Evolutionary conservation across 768 basidiomycete genomes (phyloP), one percentile per base, ranked within the genome.

Genomic region (Agrocybe chaxingu): DNA sequence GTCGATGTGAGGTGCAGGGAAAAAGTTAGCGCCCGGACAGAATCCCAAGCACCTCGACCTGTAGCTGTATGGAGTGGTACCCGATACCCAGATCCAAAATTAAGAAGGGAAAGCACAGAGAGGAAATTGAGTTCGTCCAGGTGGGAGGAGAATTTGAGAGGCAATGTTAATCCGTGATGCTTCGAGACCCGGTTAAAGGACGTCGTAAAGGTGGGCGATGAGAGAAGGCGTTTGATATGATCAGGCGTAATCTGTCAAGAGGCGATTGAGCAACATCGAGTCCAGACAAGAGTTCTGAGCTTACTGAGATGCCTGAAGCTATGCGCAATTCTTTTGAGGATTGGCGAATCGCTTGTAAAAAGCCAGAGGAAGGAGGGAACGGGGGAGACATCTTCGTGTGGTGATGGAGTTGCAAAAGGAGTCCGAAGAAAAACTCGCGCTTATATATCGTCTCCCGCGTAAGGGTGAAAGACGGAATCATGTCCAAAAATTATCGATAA

Each of bases 51-150:
- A 16, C 92, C 91, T 37, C 89, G 82, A 10, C 84, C 82, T 2
- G 86, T 86, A 49, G 81, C 80, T 10, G 69, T 67, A 65, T 89
- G 90, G 35, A 95, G 75, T 4, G 85, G 81, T 4, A 76, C 72
- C 19, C 89, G 86, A 65, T 89, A 94, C 33, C 88, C 89, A 1
- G 88, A 89, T 4, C 79, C 88, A 64, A 94, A 90, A 64, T 93
- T 93, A 32, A 96, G 76, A 11, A 93, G 74, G 2, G 85, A 82
- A 37, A 93, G 79, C 7, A 89, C 66, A 40, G 85, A 82, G n/a
- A 94, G 70, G 29, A 94, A 71, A 65, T 92, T 94, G 51, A 96
- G 72, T 67, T 96, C 92, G 38, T 86, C 80, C 4, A 81, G 68
- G 13, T 76, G 66, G 0, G 87, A 85, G 34, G 87, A 72, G 58